These are phyloP conservation scores for Corynascus novoguineensis DNA, from an alignment of 495 filamentous ascomycete genomes.

Conservation along the genomic window DNA sequence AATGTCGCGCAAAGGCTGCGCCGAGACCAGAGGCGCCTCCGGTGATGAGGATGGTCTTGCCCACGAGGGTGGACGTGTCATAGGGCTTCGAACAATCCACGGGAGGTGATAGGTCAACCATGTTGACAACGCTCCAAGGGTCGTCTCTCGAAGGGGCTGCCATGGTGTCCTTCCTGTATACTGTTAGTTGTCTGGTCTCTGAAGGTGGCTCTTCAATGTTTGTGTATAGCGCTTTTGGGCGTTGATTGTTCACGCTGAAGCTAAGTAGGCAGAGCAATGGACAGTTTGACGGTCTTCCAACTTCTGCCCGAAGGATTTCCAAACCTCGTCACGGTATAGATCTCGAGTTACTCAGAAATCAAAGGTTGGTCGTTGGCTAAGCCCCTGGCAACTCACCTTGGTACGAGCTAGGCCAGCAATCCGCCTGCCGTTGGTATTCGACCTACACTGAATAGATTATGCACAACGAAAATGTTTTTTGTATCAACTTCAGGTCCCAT, in stretches of 20 bases:
- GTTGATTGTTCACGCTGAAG: background rate
- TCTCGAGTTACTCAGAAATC: too few species aligned
- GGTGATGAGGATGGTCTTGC: conserved; percentile 46
- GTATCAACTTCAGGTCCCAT: too few species aligned
- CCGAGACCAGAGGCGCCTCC: conserved; percentile 52
- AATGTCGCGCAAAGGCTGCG: conserved; percentile 44
- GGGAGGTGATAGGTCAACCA: conserved; percentile 30
- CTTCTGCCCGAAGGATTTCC: background rate
- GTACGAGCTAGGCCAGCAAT: too few species aligned
- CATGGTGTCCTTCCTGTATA: conserved; percentile 11
- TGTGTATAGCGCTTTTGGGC: background rate
- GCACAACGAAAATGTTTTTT: too few species aligned
- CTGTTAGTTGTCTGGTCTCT: background rate
- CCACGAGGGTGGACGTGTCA: conserved; percentile 35
- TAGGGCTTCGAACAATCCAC: conserved; percentile 35
- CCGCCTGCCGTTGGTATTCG: too few species aligned
- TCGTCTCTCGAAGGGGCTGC: conserved; percentile 2
- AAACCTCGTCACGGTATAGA: too few species aligned
- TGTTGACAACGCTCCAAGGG: conserved; percentile 20
- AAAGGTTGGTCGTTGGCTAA: too few species aligned
- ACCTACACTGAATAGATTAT: too few species aligned
- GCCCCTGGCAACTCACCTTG: too few species aligned
- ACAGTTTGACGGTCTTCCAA: too few species aligned
- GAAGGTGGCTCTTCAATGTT: background rate
- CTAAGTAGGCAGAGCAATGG: background rate